Conservation (phyloP, 208 protist genomes). For the Blastocrithidia nonstop region DNA sequence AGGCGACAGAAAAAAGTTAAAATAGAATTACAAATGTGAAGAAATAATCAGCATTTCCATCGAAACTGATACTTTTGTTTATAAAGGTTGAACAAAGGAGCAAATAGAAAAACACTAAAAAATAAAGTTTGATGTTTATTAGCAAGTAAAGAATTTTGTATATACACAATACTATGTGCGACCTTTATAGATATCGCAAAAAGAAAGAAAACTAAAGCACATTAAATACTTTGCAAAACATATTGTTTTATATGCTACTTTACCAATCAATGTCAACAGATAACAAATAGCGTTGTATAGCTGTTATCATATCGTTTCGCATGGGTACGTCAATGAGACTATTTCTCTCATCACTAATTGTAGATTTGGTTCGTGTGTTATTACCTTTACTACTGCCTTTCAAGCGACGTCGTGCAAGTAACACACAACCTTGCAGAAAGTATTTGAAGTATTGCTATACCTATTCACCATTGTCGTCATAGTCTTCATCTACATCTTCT, state of each 20-base stretch:
- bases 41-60: not conserved
- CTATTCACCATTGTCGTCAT: conserved; percentile 33
- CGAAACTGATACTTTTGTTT: too few relatives aligned
- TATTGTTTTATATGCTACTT: too few relatives aligned
- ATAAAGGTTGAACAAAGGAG: too few relatives aligned
- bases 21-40: not conserved
- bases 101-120: too few relatives aligned
- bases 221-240: too few relatives aligned
- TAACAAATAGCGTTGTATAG: not conserved
- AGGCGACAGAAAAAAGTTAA: not conserved
- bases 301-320: not conserved
- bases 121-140: too few relatives aligned
- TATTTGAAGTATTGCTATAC: conserved; percentile 28
- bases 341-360: not conserved
- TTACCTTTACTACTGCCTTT: too few relatives aligned
- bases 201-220: too few relatives aligned
- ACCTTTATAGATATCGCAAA: too few relatives aligned
- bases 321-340: not conserved
- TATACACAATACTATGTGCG: too few relatives aligned
- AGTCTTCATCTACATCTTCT: not conserved
- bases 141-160: too few relatives aligned
- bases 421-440: conserved; percentile 20
- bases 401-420: conserved; percentile 12
- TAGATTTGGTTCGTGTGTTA: not conserved
- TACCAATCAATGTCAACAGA: too few relatives aligned